A percentile compares a stretch with the other conserved stretches of the same genome.
Evolutionary conservation across 495 filamentous ascomycete genomes (phyloP).

Genomic region (Neurospora pannonica): DNA sequence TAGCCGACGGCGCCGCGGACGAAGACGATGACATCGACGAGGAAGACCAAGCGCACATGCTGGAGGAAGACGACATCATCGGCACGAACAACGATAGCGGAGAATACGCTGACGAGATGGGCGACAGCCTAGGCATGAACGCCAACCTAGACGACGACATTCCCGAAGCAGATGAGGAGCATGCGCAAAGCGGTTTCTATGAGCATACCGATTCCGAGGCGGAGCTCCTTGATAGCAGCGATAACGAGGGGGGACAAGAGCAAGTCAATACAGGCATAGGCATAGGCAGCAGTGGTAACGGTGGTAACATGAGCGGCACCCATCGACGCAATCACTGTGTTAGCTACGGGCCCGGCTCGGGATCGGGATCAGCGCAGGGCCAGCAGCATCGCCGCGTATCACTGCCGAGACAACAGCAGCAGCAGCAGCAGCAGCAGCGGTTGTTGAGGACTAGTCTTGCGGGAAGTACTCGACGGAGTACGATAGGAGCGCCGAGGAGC

Average conservation of each 20-base stretch:
- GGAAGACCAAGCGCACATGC: constrained; percentile 37
- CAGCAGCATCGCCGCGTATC: constrained; percentile 1
- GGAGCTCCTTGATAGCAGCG: constrained; percentile 41
- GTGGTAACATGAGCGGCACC: background rate
- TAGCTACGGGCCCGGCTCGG: constrained; percentile 7
- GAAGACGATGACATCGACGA: constrained; percentile 36
- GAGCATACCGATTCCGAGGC: constrained; percentile 81
- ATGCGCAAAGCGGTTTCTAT: constrained; percentile 39
- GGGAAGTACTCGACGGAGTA: constrained; percentile 17
- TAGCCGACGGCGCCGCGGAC: constrained; percentile 20
- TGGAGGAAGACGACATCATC: constrained; percentile 45
- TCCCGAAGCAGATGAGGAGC: constrained; percentile 45
- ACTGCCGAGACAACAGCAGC: constrained; percentile 2
- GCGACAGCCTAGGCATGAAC: constrained; percentile 42
- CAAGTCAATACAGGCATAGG: constrained; percentile 16
- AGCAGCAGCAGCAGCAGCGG: constrained; percentile 10
- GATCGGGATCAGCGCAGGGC: constrained; percentile 4
- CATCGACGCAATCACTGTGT: constrained; percentile 3
- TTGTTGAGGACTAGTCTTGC: constrained; percentile 20
- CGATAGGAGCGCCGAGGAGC: constrained; percentile 16
- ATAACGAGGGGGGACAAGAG: constrained; percentile 21
- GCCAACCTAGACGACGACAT: constrained; percentile 58
- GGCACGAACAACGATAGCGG: constrained; percentile 4
- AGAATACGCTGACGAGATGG: constrained; percentile 14
- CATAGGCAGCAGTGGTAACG: background rate